Conservation (phyloP, 345 rosid genomes). For the Acer saccharum region DNA sequence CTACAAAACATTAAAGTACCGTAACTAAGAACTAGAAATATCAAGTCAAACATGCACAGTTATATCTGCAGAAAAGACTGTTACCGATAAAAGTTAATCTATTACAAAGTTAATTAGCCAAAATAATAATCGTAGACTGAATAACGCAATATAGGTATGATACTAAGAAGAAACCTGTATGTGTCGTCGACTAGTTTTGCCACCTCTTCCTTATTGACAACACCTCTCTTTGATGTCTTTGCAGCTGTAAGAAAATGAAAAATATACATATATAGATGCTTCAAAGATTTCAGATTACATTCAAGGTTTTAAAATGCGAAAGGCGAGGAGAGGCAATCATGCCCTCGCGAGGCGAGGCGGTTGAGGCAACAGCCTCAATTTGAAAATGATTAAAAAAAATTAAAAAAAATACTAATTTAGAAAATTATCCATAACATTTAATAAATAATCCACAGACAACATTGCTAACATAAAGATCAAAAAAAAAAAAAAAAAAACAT, state of each 20-base stretch:
- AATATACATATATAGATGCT: background rate
- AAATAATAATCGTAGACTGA: background rate
- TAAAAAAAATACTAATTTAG: too few species aligned
- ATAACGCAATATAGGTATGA: background rate
- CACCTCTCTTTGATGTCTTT: conserved; percentile 69
- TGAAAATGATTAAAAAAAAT: too few species aligned
- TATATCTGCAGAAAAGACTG: background rate
- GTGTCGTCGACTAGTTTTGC: conserved; percentile 90
- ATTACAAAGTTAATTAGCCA: background rate
- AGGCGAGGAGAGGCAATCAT: too few species aligned
- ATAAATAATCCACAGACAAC: too few species aligned
- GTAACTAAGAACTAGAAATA: background rate
- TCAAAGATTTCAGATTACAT: conserved; percentile 3
- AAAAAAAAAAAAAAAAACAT: too few species aligned
- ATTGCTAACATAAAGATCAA: too few species aligned
- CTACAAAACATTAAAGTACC: background rate
- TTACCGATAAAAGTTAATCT: background rate
- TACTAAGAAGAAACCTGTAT: conserved; percentile 58
- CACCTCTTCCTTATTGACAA: conserved; percentile 74
- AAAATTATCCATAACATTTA: too few species aligned
- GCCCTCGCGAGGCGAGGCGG: too few species aligned
- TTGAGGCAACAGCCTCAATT: too few species aligned
- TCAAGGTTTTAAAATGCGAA: too few species aligned
- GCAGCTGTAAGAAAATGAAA: conserved; percentile 49
- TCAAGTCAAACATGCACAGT: background rate